Conservation (phyloP, 176 grass and related monocot species). For the Oryza nivara region DNA sequence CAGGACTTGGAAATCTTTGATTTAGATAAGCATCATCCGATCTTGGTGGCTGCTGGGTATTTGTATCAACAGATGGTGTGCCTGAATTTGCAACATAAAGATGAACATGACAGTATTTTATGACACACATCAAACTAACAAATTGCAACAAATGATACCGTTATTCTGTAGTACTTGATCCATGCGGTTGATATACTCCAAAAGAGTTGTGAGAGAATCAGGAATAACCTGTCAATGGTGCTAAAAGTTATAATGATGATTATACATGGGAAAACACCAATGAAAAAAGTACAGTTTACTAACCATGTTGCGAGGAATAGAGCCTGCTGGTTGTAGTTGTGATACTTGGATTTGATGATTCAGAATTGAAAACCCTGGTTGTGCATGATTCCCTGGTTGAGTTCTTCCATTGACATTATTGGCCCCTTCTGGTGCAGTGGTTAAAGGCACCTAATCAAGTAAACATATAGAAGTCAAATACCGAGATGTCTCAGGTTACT, state of each 20-base stretch:
- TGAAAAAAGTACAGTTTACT: background rate
- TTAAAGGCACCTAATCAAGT: constrained; percentile 62
- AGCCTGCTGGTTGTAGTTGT: constrained; percentile 52
- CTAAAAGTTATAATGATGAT: constrained; percentile 25
- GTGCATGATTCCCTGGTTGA: constrained; percentile 55
- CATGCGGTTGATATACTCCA: constrained; percentile 78
- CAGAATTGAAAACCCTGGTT: constrained; percentile 62
- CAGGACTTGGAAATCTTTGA: constrained; percentile 65
- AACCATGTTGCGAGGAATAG: constrained; percentile 61
- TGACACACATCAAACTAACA: constrained; percentile 37
- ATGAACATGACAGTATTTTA: constrained; percentile 30
- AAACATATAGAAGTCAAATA: constrained; percentile 28
- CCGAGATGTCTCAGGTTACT: background rate
- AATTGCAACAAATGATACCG: constrained; percentile 49
- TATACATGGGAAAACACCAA: constrained; percentile 20
- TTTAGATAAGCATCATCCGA: constrained; percentile 51
- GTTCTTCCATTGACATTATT: constrained; percentile 59
- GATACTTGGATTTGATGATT: constrained; percentile 82
- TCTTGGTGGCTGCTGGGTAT: constrained; percentile 48
- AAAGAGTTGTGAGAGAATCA: constrained; percentile 76
- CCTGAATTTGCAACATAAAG: constrained; percentile 51
- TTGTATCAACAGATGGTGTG: constrained; percentile 47
- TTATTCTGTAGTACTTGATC: constrained; percentile 69
- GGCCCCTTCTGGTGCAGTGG: constrained; percentile 52
- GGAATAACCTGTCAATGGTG: constrained; percentile 68